phyloP scores from a whole-genome alignment of 768 basidiomycete species.

The Lactifluus piperatus region DNA sequence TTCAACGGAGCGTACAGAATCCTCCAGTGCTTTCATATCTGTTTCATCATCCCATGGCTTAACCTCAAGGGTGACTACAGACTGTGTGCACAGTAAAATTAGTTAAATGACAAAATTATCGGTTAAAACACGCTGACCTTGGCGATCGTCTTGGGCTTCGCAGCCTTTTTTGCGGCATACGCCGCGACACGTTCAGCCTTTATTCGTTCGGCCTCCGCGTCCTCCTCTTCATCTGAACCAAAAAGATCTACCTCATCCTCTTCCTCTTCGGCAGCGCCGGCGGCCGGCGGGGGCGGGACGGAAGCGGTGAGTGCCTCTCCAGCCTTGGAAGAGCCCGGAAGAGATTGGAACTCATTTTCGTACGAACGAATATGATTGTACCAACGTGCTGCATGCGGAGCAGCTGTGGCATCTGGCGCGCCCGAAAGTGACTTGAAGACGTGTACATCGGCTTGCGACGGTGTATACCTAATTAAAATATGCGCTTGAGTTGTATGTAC shows the following conservation, averaged over 20 bases:
- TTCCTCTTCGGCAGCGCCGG: conserved; percentile 30
- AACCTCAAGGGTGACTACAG: conserved; percentile 94
- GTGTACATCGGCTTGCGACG: conserved; percentile 89
- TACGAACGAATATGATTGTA: conserved; percentile 92
- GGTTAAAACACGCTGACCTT: conserved; percentile 46
- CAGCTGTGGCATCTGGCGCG: conserved; percentile 52
- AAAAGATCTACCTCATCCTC: conserved; percentile 62
- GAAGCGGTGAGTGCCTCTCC: conserved; percentile 61
- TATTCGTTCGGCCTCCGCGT: conserved; percentile 46
- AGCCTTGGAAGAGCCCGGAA: conserved; percentile 81
- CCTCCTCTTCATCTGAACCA: conserved; percentile 50
- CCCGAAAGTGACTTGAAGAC: conserved; percentile 77
- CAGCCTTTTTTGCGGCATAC: conserved; percentile 90
- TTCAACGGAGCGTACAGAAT: conserved; percentile 75
- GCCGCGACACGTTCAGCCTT: conserved; percentile 87
- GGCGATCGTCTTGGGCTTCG: conserved; percentile 78
- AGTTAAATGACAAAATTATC: conserved; percentile 1
- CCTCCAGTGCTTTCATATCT: conserved; percentile 85
- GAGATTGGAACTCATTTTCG: conserved; percentile 60
- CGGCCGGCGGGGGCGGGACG: conserved; percentile 31
- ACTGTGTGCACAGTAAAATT: conserved; percentile 40
- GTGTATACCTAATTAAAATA: conserved; percentile 56
- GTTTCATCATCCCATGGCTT: conserved; percentile 99
- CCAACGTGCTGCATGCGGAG: conserved; percentile 82
- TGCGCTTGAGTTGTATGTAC: background rate